Percentiles rank a stretch among this genome's conserved stretches.
These are phyloP conservation scores for Drechmeria coniospora DNA, from an alignment of 2,329 filamentous ascomycete species.

Conservation along the genomic window DNA sequence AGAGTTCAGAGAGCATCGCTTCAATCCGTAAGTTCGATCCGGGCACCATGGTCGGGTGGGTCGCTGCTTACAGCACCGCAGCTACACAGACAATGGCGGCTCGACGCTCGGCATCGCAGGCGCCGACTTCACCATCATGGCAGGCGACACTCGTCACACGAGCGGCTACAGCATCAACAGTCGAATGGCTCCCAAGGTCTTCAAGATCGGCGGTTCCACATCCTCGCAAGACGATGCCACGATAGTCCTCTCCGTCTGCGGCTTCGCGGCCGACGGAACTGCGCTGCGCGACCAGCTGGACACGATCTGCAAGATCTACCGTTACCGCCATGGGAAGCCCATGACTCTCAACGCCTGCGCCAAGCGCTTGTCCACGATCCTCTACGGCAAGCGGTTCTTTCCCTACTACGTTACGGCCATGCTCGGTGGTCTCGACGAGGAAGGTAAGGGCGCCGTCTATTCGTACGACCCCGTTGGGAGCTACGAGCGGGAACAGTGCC, in stretches of 20 bases:
- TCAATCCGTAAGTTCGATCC: conserved; percentile 61
- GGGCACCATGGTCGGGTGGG: too few species aligned
- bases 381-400: conserved; percentile 97
- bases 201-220: conserved; percentile 87
- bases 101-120: conserved; percentile 92
- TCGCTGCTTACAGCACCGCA: conserved; percentile 18
- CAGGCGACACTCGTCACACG: conserved; percentile 90
- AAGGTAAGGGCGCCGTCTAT: conserved; percentile 87
- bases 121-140: conserved; percentile 87
- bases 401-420: conserved; percentile 97
- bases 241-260: conserved; percentile 84
- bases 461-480: conserved; percentile 96
- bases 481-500: conserved; percentile 93
- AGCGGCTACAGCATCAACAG: conserved; percentile 99
- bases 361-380: conserved; percentile 83
- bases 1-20: conserved; percentile 58
- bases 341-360: conserved; percentile 93
- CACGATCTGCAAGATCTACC: conserved; percentile 95
- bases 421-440: conserved; percentile 82
- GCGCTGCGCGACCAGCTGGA: conserved; percentile 90
- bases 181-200: conserved; percentile 86
- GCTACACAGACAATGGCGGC: conserved; percentile 95
- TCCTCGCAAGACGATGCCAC: conserved; percentile 71
- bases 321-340: conserved; percentile 91
- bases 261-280: conserved; percentile 87